phyloP scores from a whole-genome alignment of 192 early-diverging fungal species.

The Coemansia sp. region DNA sequence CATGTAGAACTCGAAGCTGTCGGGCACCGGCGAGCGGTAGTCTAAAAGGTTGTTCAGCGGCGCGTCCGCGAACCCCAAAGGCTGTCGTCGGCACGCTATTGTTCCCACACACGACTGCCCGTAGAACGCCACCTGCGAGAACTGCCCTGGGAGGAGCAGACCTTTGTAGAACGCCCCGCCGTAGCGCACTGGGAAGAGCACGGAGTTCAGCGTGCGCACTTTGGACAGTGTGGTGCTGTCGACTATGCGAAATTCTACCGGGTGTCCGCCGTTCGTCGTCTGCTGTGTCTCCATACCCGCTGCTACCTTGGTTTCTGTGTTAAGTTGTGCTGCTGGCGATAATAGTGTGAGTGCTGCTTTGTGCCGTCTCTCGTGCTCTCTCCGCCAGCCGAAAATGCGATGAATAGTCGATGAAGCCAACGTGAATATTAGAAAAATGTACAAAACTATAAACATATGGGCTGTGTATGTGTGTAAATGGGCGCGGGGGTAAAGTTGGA shows the following conservation, averaged over 20 bases:
- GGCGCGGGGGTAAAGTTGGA: no score
- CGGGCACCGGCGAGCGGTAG: conserved; percentile 7
- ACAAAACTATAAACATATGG: neutral
- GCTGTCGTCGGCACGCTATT: conserved; percentile 78
- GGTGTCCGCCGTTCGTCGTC: neutral
- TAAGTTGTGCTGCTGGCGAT: neutral
- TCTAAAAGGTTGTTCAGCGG: conserved; percentile 12
- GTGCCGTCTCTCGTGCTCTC: conserved; percentile 1
- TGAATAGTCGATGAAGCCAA: neutral
- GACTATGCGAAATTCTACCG: conserved; percentile 11
- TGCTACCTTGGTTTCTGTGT: neutral
- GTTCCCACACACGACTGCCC: conserved; percentile 73
- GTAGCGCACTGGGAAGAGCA: conserved; percentile 88
- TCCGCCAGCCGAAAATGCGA: neutral
- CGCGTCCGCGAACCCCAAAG: conserved; percentile 34
- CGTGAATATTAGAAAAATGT: neutral
- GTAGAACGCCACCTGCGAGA: conserved; percentile 68
- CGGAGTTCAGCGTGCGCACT: conserved; percentile 68
- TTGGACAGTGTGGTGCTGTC: conserved; percentile 58
- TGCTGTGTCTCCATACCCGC: neutral
- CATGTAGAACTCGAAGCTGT: conserved; percentile 64
- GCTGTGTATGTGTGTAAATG: neutral
- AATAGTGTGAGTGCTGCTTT: neutral
- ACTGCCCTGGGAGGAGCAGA: conserved; percentile 64
- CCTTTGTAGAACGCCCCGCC: conserved; percentile 74